phyloP scores from a whole-genome alignment of 2,329 filamentous ascomycete genomes.

The Talaromyces sp. region DNA sequence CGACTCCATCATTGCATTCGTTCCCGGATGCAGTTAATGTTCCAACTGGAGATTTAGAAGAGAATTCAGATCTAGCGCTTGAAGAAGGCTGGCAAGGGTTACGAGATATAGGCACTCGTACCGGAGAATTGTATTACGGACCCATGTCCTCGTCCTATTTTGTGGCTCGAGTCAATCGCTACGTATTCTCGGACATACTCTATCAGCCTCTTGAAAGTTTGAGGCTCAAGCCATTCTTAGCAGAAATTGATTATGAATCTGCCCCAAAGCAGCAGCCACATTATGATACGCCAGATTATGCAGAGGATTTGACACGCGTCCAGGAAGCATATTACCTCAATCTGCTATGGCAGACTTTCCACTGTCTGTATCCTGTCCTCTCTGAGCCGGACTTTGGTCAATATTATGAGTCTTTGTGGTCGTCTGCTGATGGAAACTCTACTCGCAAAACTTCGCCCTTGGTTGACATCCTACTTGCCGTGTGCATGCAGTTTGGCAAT shows the following conservation, averaged over 20 bases:
- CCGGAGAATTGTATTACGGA: not conserved
- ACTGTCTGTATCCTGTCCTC: constrained; percentile 43
- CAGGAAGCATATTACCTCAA: constrained; percentile 50
- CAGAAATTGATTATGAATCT: not conserved
- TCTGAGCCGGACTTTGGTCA: constrained; percentile 43
- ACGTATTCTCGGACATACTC: not conserved
- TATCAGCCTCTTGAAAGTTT: not conserved
- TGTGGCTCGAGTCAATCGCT: not conserved
- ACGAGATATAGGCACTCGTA: not conserved
- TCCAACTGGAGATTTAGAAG: not conserved
- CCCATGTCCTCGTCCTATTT: not conserved
- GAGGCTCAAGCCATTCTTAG: not conserved
- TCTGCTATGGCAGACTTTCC: constrained; percentile 49
- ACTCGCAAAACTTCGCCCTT: constrained; percentile 46
- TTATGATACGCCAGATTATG: constrained; percentile 16
- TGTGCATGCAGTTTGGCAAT: constrained; percentile 50
- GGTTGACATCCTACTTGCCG: constrained; percentile 51
- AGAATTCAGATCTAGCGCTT: not conserved
- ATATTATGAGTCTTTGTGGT: constrained; percentile 45
- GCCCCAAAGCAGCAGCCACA: not conserved
- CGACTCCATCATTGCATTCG: not conserved
- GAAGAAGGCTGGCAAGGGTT: not conserved
- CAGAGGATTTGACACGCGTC: constrained; percentile 34
- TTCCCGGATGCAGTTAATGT: not conserved
- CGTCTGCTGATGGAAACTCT: constrained; percentile 11